phyloP scores from a whole-genome alignment of 306 rosid genomes.

The Amphicarpaea edgeworthii region DNA sequence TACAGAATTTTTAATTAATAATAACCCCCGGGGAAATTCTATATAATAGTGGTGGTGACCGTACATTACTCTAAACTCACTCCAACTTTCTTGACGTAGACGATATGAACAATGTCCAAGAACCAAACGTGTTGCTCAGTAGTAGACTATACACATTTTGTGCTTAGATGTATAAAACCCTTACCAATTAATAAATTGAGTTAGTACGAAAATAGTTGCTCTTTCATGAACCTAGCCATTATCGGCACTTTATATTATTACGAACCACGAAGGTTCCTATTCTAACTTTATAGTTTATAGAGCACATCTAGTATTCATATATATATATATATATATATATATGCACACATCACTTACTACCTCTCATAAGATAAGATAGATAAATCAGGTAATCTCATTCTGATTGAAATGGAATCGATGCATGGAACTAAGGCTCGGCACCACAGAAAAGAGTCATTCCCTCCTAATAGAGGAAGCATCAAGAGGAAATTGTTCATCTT shows the following conservation, averaged over 20 bases:
- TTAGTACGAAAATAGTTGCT: slow-evolving; percentile 38
- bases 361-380: not conserved
- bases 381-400: not conserved
- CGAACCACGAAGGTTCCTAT: slow-evolving; percentile 52
- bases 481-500: slow-evolving; percentile 54
- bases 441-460: slow-evolving; percentile 27
- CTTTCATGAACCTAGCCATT: slow-evolving; percentile 43
- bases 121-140: not conserved
- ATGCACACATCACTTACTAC: not conserved
- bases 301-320: not conserved
- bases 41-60: not conserved
- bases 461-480: slow-evolving; percentile 49
- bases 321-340: slow-evolving; percentile 27
- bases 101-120: slow-evolving; percentile 18
- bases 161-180: slow-evolving; percentile 24
- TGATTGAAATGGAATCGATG: slow-evolving; percentile 40
- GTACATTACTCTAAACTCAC: slow-evolving; percentile 30
- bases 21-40: too few relatives aligned
- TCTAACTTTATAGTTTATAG: slow-evolving; percentile 31
- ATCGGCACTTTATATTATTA: slow-evolving; percentile 34
- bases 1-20: too few relatives aligned
- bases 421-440: slow-evolving; percentile 14
- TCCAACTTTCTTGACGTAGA: not conserved
- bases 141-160: not conserved
- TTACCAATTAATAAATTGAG: slow-evolving; percentile 5